Conservation (phyloP, 352 stramenopile genomes). For the Pythium aquatile region DNA sequence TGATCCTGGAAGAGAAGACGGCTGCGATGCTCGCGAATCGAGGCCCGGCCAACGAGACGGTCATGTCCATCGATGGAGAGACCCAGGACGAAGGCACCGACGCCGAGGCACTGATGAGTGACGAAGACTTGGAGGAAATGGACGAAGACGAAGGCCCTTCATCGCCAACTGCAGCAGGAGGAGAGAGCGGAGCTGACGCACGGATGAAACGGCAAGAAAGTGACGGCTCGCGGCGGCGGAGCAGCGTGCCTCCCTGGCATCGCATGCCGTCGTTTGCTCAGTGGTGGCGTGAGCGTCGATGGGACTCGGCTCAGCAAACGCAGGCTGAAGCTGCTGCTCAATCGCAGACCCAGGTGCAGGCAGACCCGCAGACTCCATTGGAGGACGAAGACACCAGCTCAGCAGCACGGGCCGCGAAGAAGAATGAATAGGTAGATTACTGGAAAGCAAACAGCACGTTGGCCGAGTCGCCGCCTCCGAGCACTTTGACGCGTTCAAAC, state of each 20-base stretch:
- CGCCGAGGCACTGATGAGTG: constrained; percentile 59
- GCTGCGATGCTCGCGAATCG: constrained; percentile 13
- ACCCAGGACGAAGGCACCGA: constrained; percentile 65
- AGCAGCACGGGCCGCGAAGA: background rate
- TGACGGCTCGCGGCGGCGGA: constrained; percentile 11
- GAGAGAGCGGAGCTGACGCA: constrained; percentile 26
- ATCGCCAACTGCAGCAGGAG: constrained; percentile 22
- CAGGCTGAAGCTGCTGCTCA: background rate
- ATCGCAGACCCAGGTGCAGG: background rate
- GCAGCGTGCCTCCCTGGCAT: constrained; percentile 43
- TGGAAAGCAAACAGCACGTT: constrained; percentile 68
- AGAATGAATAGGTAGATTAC: constrained; percentile 27
- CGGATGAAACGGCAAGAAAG: constrained; percentile 27
- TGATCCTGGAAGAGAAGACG: constrained; percentile 71
- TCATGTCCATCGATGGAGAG: constrained; percentile 35
- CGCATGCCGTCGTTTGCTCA: constrained; percentile 68
- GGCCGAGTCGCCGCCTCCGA: constrained; percentile 38
- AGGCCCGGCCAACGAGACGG: constrained; percentile 9
- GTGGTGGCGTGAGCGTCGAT: constrained; percentile 65
- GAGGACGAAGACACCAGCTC: background rate
- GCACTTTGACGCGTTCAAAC: constrained; percentile 60
- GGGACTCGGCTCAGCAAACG: background rate
- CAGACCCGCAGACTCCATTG: background rate
- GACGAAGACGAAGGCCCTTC: constrained; percentile 5
- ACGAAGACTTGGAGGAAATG: constrained; percentile 44